Conservation (phyloP, 78 protist genomes). For the Chrysochromulina tobinii region DNA sequence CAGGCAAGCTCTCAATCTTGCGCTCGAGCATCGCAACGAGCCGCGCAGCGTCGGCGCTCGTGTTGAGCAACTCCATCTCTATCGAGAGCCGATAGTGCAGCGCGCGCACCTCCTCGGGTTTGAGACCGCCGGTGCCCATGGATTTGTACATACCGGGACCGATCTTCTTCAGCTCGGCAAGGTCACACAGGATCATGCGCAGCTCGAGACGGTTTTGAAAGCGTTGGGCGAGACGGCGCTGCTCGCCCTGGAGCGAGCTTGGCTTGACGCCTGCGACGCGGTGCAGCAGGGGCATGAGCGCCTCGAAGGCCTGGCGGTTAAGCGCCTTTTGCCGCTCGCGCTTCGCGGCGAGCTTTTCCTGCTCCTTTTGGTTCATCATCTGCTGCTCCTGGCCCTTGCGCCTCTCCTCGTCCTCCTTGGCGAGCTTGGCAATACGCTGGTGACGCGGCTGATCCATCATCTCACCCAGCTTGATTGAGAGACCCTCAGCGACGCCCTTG, state of each 20-base stretch:
- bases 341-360: neutral
- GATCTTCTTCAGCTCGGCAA: neutral
- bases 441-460: constrained; percentile 16
- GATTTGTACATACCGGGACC: constrained; percentile 12
- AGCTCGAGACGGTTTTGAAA: neutral
- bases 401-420: neutral
- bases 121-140: constrained; percentile 10
- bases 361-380: neutral
- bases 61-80: neutral
- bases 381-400: neutral
- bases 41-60: neutral
- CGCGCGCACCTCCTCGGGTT: constrained; percentile 8
- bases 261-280: neutral
- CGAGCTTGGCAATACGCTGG: constrained; percentile 1
- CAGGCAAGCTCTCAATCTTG: neutral
- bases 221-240: neutral
- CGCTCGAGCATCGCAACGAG: neutral
- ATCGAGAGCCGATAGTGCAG: neutral
- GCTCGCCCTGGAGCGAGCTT: neutral
- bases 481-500: neutral
- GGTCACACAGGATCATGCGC: neutral
- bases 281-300: neutral
- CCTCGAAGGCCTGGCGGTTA: neutral
- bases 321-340: neutral
- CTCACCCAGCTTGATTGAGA: neutral